phyloP scores from a whole-genome alignment of 257 asterid genomes.

The Penstemon eatonii region DNA sequence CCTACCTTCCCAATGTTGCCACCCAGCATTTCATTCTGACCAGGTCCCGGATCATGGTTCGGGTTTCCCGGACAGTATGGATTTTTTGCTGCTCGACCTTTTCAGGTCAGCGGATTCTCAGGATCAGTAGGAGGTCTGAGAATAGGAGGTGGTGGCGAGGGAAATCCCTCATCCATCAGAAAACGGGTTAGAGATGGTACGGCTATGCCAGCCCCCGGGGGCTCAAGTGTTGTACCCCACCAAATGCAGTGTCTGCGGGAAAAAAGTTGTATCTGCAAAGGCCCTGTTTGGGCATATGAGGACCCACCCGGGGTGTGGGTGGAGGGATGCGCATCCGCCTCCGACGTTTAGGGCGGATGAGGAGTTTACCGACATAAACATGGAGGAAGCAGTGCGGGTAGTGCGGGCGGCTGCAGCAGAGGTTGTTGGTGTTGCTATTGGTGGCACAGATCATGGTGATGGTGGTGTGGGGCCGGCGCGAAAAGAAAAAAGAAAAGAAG shows the following conservation, averaged over 20 bases:
- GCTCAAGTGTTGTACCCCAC: too few species aligned
- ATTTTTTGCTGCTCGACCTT: too few species aligned
- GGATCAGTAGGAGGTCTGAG: too few species aligned
- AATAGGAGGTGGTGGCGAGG: too few species aligned
- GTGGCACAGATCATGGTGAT: not conserved
- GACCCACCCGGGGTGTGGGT: conserved; percentile 38
- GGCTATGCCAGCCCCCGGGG: not conserved
- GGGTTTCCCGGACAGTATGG: too few species aligned
- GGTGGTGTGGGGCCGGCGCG: not conserved
- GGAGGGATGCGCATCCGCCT: conserved; percentile 41
- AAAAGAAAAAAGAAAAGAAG: too few species aligned
- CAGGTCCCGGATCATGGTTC: too few species aligned
- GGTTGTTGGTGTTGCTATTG: not conserved
- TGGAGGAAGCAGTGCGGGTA: not conserved
- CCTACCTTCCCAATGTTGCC: too few species aligned
- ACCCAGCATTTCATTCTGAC: too few species aligned
- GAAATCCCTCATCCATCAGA: too few species aligned
- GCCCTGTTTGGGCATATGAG: conserved; percentile 51
- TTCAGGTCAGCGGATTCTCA: too few species aligned
- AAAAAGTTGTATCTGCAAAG: conserved; percentile 5
- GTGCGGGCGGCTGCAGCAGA: not conserved
- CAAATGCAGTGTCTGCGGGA: conserved; percentile 29
- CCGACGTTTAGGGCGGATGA: conserved; percentile 38
- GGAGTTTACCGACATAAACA: conserved; percentile 32
- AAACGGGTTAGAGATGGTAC: not conserved